Base-by-base conservation (phyloP, 129 eudicot species). In the Ambrosia trifida region DNA sequence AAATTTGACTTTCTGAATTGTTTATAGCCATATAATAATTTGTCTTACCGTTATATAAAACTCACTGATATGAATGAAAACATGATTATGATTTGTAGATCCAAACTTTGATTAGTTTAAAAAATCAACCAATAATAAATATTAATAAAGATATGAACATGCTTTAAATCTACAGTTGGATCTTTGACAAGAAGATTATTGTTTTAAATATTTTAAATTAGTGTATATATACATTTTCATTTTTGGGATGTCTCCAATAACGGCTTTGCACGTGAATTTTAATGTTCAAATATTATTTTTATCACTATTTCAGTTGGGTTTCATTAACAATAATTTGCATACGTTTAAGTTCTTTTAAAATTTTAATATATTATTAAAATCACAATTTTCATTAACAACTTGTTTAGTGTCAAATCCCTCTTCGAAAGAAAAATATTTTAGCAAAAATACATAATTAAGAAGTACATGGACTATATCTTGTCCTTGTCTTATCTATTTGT, bases 241-340 rank as follows among this genome's bases (percentile, higher is more conserved):
- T 53, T 20, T 54, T 38, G 9, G 53, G 54, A 19, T 53, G 65
- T 52, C 74, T 38, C 74, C n/a, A 32, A 11, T 66, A 36, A 24
- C 71, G 46, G 46, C 14, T 68, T 43, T 24, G 43, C 76, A 72
- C 45, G 76, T 72, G 76, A 57, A 36, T 36, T 7, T 36, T 36
- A 36, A 3, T 36, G 41, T 7, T 36, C 41, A 36, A 2, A 36
- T 36, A 36, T n/a, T n/a, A n/a, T n/a, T 36, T 36, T 35, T 35
- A 35, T 35, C 5, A 35, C 40, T 35, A 35, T 2, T 3, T 35
- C 6, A 0, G 43, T 36, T 36, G 43, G 43, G 9, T 36, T 36
- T 36, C 43, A 5, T 5, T 36, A 36, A 36, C 28, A 36, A 36
- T 4, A 36, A 5, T 36, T 36, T 36, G 2, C 7, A 36, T 36